Evolutionary conservation across 2,329 filamentous ascomycete species (phyloP), one percentile per base, ranked within the genome.

Genomic region (Fusarium floridanum): DNA sequence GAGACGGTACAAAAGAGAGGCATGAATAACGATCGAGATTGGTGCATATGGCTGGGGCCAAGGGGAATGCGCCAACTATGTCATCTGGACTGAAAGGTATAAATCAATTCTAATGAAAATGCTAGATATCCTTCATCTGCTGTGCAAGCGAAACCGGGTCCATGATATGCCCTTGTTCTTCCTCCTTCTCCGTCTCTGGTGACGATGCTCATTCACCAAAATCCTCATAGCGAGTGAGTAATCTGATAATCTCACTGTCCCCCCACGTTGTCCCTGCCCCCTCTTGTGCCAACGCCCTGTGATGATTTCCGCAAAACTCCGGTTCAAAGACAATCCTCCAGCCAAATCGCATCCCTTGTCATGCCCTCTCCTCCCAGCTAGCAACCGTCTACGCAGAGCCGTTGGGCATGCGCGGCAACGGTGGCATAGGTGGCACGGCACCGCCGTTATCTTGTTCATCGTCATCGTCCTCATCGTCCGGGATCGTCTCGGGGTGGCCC

Each of bases 401-500:
- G 70, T 84, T 84, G 34, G 87, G 86, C 61, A 89, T 72, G 50
- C 83, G 80, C 24, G 85, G 84, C 50, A 86, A 79, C 45, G 84
- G 80, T 22, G 85, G 85, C 56, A 86, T 79, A 50, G 84, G 80
- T 20, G 85, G 84, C 64, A 82, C 79, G 10, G 71, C 77, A 11
- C 71, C 73, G 41, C 63, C 63, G 10, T 79, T 81, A 2, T 89
- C 88, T 17, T 90, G 90, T 59, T 91, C 90, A 1, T 90, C 89
- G 37, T 90, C 90, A 4, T 91, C 90, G 2, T 89, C 88, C 16
- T 91, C 90, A 53, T 91, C 91, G 48, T 90, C 90, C 59, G 91
- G 90, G 56, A 93, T 78, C 5, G 90, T 86, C 79, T 93, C 92
- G 5, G 92, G 91, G 79, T 94, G 92, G 16, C 95, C 95, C 75